Percentiles rank a stretch among this genome's conserved stretches.
Conservation (phyloP, 2,329 filamentous ascomycete genomes). For the Phyllosticta citriasiana region DNA sequence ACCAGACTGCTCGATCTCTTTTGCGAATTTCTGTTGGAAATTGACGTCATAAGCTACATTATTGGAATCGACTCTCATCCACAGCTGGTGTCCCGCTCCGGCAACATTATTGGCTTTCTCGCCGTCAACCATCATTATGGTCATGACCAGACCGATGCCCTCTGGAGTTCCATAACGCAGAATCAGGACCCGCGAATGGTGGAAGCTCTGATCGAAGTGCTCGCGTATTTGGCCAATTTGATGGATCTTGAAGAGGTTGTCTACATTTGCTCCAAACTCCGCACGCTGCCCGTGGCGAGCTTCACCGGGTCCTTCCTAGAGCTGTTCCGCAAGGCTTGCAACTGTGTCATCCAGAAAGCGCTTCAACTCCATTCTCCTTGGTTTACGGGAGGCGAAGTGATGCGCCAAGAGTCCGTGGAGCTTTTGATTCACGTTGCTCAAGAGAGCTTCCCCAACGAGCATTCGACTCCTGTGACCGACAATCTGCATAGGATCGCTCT, state of each 20-base stretch:
- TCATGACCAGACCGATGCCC: conserved; percentile 59
- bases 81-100: conserved; percentile 71
- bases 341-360: neutral
- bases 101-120: conserved; percentile 80
- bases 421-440: conserved; percentile 59
- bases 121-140: conserved; percentile 68
- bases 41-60: conserved; percentile 73
- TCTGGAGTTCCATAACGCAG: conserved; percentile 75
- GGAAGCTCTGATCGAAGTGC: conserved; percentile 65
- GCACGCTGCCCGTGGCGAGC: conserved; percentile 20
- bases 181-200: conserved; percentile 80
- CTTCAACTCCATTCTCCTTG: conserved; percentile 1
- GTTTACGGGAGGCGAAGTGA: conserved; percentile 10
- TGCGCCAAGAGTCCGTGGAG: conserved; percentile 37
- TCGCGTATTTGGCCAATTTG: conserved; percentile 39
- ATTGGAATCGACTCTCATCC: conserved; percentile 86
- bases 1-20: conserved; percentile 52
- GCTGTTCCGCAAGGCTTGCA: conserved; percentile 17
- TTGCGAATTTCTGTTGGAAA: conserved; percentile 57
- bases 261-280: conserved; percentile 62
- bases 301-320: conserved; percentile 23
- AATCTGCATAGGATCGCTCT: conserved; percentile 56
- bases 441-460: conserved; percentile 51
- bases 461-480: conserved; percentile 48
- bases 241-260: conserved; percentile 39